Conservation (phyloP, 192 early-diverging fungal species). For the Rhizoclosmatium globosum region DNA sequence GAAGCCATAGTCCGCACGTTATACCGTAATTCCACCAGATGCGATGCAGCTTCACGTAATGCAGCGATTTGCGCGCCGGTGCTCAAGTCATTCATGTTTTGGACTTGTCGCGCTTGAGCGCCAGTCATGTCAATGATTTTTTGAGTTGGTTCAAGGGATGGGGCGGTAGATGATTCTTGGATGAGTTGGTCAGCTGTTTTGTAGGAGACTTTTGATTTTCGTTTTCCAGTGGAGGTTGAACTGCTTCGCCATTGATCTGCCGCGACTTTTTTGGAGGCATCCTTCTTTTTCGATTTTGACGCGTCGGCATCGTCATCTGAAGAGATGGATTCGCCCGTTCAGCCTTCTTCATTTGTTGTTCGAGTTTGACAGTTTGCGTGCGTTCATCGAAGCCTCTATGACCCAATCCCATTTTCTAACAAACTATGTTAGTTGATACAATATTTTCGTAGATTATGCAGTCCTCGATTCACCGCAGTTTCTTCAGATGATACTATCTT, state of each 20-base stretch:
- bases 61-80: constrained; percentile 35
- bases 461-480: too few relatives aligned
- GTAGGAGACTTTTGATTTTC: constrained; percentile 62
- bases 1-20: constrained; percentile 80
- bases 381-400: constrained; percentile 82
- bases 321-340: constrained; percentile 11
- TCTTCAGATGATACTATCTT: too few relatives aligned
- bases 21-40: constrained; percentile 79
- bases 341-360: constrained; percentile 47
- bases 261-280: constrained; percentile 14
- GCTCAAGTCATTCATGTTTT: constrained; percentile 46
- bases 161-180: constrained; percentile 43
- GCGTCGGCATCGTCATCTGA: constrained; percentile 46
- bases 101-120: constrained; percentile 57
- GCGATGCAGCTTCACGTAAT: constrained; percentile 58
- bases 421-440: too few relatives aligned
- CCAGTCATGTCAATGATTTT: constrained; percentile 92
- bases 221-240: constrained; percentile 50
- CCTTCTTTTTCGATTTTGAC: constrained; percentile 49
- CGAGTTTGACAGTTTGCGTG: constrained; percentile 69
- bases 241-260: constrained; percentile 52
- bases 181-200: constrained; percentile 82
- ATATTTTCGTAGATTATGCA: too few relatives aligned
- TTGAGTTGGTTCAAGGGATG: constrained; percentile 27
- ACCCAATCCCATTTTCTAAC: constrained; percentile 78